Evolutionary conservation across 2,329 filamentous ascomycete species (phyloP).

Genomic region (Sporothrix curviconia): DNA sequence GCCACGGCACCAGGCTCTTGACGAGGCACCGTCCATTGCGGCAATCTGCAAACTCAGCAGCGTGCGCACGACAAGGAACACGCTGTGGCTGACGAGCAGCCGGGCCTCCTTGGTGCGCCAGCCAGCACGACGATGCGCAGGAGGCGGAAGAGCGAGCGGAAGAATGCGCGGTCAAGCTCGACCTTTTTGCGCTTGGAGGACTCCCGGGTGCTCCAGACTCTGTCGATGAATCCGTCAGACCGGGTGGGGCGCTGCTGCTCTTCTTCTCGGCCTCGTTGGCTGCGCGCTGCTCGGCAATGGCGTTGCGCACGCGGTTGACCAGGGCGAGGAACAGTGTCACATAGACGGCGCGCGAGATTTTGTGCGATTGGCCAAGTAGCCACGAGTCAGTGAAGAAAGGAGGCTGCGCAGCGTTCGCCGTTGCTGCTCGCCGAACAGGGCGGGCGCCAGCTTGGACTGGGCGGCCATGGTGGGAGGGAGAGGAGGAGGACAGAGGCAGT

Average conservation of each 20-base stretch:
- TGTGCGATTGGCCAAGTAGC: conserved; percentile 74
- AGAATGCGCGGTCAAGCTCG: conserved; percentile 80
- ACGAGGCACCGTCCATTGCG: conserved; percentile 91
- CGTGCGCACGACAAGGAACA: conserved; percentile 85
- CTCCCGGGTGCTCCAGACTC: neutral
- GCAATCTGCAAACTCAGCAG: conserved; percentile 93
- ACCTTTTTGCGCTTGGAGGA: conserved; percentile 63
- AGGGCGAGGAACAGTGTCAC: conserved; percentile 74
- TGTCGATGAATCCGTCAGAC: neutral
- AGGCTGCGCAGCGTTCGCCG: conserved; percentile 60
- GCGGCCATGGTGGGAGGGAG: conserved; percentile 32
- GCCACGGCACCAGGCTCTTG: conserved; percentile 82
- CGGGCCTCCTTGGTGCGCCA: conserved; percentile 84
- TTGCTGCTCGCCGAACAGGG: conserved; percentile 38
- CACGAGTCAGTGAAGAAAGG: conserved; percentile 58
- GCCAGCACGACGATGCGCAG: conserved; percentile 79
- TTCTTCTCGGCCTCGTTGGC: conserved; percentile 21
- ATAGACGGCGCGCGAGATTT: conserved; percentile 78
- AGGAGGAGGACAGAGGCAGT: neutral
- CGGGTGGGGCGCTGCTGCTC: neutral
- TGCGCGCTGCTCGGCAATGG: conserved; percentile 79
- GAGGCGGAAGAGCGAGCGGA: conserved; percentile 67
- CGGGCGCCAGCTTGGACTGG: conserved; percentile 60
- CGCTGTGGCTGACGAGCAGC: conserved; percentile 80
- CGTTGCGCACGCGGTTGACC: conserved; percentile 80